Evolutionary conservation across 2,329 filamentous ascomycete species (phyloP).

Genomic region (Septoria linicola): DNA sequence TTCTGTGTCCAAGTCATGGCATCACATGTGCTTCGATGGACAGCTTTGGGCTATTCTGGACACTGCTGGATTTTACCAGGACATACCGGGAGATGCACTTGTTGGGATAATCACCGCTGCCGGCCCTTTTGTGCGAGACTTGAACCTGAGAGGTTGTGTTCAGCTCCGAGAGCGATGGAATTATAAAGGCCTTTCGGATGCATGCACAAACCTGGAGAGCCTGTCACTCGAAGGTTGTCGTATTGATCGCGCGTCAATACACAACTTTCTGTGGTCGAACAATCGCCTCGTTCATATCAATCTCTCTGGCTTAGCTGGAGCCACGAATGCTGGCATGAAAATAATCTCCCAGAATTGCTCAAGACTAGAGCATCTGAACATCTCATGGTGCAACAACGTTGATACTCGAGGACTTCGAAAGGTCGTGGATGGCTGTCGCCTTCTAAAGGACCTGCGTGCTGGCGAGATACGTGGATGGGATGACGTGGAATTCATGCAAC

Average conservation of each 20-base stretch:
- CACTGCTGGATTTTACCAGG: conserved; percentile 72
- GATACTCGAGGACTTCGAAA: conserved; percentile 72
- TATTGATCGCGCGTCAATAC: conserved; percentile 74
- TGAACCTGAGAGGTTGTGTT: conserved; percentile 88
- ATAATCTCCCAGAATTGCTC: conserved; percentile 80
- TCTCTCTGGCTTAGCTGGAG: conserved; percentile 74
- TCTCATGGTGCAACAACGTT: conserved; percentile 90
- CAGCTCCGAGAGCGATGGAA: conserved; percentile 82
- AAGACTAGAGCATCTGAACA: conserved; percentile 77
- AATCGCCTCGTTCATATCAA: conserved; percentile 78
- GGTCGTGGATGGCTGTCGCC: conserved; percentile 70
- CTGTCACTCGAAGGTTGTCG: conserved; percentile 87
- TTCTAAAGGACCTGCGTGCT: conserved; percentile 74
- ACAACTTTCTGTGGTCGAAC: conserved; percentile 79
- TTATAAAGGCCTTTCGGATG: conserved; percentile 72
- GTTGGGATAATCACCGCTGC: conserved; percentile 81
- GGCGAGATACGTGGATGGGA: conserved; percentile 81
- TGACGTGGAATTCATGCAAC: conserved; percentile 66
- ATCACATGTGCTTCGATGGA: conserved; percentile 86
- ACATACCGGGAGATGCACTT: conserved; percentile 80
- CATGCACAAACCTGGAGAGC: conserved; percentile 82
- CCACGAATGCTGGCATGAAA: conserved; percentile 81
- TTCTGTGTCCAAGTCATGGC: conserved; percentile 72
- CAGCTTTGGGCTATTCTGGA: conserved; percentile 89
- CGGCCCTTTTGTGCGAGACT: conserved; percentile 83